Evolutionary conservation across 1,284 basidiomycete genomes (phyloP).

Genomic region (Porogramme epimiltina): DNA sequence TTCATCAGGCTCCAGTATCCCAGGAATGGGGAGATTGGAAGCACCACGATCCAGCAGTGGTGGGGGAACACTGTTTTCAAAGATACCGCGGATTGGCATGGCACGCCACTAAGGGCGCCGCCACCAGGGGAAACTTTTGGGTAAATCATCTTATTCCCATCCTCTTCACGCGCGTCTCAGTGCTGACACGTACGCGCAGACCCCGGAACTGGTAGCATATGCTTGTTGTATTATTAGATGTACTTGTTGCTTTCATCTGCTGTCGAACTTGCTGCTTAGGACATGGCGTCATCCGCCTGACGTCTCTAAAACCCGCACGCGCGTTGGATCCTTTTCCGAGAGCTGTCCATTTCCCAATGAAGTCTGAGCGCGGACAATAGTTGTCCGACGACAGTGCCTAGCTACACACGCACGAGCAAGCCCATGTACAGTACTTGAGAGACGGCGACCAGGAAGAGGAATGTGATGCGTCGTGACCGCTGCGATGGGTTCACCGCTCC

Average conservation of each 20-base stretch:
- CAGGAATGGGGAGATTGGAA: conserved; percentile 44
- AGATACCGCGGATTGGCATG: conserved; percentile 36
- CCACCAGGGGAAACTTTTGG: conserved; percentile 32
- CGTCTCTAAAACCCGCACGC: too few relatives aligned
- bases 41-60: conserved; percentile 36
- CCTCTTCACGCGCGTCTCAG: too few relatives aligned
- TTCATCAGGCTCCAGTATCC: conserved; percentile 44
- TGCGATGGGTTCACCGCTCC: conserved; percentile 76
- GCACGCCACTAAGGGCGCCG: conserved; percentile 27
- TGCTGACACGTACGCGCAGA: too few relatives aligned
- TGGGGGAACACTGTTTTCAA: conserved; percentile 45
- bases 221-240: conserved; percentile 23
- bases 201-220: too few relatives aligned
- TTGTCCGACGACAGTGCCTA: too few relatives aligned
- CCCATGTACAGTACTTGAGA: conserved; percentile 86
- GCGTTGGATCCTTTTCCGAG: too few relatives aligned
- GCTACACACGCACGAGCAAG: conserved; percentile 61
- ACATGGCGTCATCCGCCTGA: too few relatives aligned
- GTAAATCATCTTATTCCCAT: conserved; percentile 20
- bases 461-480: conserved; percentile 80
- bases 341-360: too few relatives aligned
- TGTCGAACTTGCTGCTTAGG: conserved; percentile 3
- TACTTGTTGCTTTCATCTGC: conserved; percentile 16
- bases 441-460: conserved; percentile 81
- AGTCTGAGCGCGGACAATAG: too few relatives aligned